Conservation (phyloP, 2,329 filamentous ascomycete genomes). For the Fusarium protoensiforme region DNA sequence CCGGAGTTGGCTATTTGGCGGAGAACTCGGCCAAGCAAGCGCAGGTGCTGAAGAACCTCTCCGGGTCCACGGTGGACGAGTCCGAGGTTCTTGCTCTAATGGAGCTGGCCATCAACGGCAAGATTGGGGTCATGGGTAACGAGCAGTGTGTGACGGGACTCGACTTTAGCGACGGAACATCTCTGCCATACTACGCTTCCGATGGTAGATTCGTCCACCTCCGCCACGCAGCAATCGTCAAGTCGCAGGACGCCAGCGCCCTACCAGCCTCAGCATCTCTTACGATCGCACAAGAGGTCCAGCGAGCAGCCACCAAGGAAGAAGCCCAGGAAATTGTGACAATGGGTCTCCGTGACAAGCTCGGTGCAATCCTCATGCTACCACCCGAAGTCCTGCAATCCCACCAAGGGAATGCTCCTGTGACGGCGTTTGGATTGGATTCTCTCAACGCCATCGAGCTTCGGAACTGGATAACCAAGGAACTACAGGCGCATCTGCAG, state of each 20-base stretch:
- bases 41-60: background rate
- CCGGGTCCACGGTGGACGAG: background rate
- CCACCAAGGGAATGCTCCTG: background rate
- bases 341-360: background rate
- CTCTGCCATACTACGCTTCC: background rate
- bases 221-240: background rate
- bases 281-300: background rate
- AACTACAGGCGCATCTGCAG: background rate
- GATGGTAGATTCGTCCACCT: background rate
- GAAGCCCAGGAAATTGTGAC: background rate
- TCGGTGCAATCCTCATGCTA: background rate
- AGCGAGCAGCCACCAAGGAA: background rate
- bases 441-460: background rate
- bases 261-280: background rate
- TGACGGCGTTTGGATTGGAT: background rate
- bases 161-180: background rate
- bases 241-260: background rate
- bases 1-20: background rate
- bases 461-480: background rate
- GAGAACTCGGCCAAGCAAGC: background rate
- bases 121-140: background rate
- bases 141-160: background rate
- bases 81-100: background rate
- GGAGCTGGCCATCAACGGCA: background rate
- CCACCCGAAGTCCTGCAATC: background rate